Base-by-base conservation (phyloP, 805 yeast genomes). In the Starmera caribaea region DNA sequence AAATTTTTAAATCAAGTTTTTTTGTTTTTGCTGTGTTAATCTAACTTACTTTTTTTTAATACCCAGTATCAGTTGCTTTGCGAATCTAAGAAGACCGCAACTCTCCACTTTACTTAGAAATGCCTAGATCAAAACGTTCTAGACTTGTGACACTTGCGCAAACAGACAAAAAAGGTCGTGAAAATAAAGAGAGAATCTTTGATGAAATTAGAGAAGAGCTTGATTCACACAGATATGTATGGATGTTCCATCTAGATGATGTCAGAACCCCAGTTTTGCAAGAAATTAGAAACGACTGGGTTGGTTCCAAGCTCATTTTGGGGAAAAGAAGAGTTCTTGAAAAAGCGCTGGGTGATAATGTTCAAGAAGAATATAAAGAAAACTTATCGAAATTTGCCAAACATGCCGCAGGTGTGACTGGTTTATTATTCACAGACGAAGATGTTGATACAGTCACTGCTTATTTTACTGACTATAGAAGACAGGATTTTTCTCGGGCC, bases 111-210 rank as follows among this genome's bases (percentile, higher is more conserved):
- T n/a, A n/a, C n/a, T n/a, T n/a, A 41, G 66, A 50, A 42, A 90
- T 90, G 98, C 97, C 98, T 46, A 86, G 95, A 74, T 88, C 97
- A 30, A 89, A 80, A 62, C 90, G 97, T 76, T 82, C 96, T 50
- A 92, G 86, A 79, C 80, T 89, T 51, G 95, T 92, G 45, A 85
- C 97, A 12, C 71, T 92, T 52, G 92, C 99, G 31, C 90, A 90
- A 59, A 90, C 97, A 46, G 97, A 88, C 51, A 92, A 88, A 65
- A 92, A 92, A 59, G 96, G 96, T 38, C 79, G 81, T 49, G 97
- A 86, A 53, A 88, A 87, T 65, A 92, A 92, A 61, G 90, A 78
- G 51, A 73, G 90, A 54, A 79, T 90, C 50, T 92, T 88, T 50
- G 96, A 89, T 55, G 96, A 88, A 46, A 80, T 92, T 38, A 79